phyloP scores from a whole-genome alignment of 2,329 filamentous ascomycete species.

The Neonectria faginata region DNA sequence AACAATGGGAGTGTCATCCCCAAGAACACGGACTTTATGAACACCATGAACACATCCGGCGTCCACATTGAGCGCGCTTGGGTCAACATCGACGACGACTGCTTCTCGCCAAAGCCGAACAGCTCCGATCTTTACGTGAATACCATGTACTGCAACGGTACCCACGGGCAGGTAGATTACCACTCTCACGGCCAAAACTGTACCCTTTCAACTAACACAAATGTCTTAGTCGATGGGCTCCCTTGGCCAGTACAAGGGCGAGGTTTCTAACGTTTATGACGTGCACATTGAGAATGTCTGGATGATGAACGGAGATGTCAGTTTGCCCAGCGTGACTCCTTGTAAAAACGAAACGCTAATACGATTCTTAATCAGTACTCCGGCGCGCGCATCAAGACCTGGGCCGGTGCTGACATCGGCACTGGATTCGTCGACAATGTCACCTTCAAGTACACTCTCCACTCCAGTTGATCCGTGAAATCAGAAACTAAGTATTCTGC shows the following conservation, averaged over 20 bases:
- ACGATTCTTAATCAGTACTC: constrained; percentile 46
- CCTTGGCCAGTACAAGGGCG: constrained; percentile 67
- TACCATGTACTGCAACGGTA: constrained; percentile 71
- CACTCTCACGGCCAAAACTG: no score
- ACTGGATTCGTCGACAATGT: constrained; percentile 72
- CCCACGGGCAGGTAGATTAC: constrained; percentile 58
- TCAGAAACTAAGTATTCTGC: neutral
- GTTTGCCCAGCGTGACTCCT: neutral
- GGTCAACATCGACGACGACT: constrained; percentile 69
- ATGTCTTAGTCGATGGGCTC: constrained; percentile 60
- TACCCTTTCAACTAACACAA: neutral
- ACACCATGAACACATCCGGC: constrained; percentile 68
- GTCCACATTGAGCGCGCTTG: constrained; percentile 63
- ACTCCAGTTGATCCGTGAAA: rapidly evolving
- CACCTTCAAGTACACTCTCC: constrained; percentile 58
- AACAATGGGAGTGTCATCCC: constrained; percentile 58
- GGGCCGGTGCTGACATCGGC: constrained; percentile 68
- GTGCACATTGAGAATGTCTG: constrained; percentile 71
- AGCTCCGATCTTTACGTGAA: constrained; percentile 68
- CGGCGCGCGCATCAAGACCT: constrained; percentile 70
- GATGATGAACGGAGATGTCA: constrained; percentile 58
- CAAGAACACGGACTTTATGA: constrained; percentile 73
- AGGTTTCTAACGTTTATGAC: constrained; percentile 66
- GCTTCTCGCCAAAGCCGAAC: constrained; percentile 71
- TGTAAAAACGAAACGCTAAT: neutral